A percentile compares a stretch with the other conserved stretches of the same genome.
Evolutionary conservation across 2,329 filamentous ascomycete species (phyloP).

Genomic region (Penicillium decumbens): DNA sequence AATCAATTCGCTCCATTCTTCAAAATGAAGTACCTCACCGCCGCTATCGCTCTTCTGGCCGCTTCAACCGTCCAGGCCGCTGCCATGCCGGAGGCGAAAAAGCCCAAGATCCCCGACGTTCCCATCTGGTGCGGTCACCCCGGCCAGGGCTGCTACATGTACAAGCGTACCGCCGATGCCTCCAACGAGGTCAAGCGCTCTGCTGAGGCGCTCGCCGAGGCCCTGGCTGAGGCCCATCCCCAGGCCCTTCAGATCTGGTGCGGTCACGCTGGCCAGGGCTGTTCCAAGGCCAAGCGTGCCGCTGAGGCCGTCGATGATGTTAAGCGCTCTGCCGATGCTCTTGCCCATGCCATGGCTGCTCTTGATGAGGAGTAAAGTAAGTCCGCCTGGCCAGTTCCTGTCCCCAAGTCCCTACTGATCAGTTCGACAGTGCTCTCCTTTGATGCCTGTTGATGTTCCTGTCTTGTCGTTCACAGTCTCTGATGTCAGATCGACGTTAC

Average conservation of each 20-base stretch:
- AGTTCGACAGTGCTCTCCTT: background rate
- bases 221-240: constrained; percentile 26
- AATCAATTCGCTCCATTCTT: constrained; percentile 13
- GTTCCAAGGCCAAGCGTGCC: constrained; percentile 61
- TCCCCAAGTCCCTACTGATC: background rate
- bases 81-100: constrained; percentile 3
- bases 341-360: constrained; percentile 32
- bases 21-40: constrained; percentile 49
- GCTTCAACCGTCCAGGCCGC: constrained; percentile 34
- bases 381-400: background rate
- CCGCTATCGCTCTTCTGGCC: constrained; percentile 42
- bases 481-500: background rate
- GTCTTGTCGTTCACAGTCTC: background rate
- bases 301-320: constrained; percentile 59
- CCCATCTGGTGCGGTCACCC: constrained; percentile 30
- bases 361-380: constrained; percentile 29
- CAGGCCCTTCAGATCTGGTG: constrained; percentile 32
- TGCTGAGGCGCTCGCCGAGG: constrained; percentile 31
- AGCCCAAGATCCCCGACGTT: background rate
- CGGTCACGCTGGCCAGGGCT: constrained; percentile 31
- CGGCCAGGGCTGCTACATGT: constrained; percentile 28
- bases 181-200: constrained; percentile 29
- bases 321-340: constrained; percentile 32
- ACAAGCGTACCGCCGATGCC: constrained; percentile 28
- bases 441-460: background rate